phyloP scores from a whole-genome alignment of 179 eudicot genomes.

The Nepenthes alata region DNA sequence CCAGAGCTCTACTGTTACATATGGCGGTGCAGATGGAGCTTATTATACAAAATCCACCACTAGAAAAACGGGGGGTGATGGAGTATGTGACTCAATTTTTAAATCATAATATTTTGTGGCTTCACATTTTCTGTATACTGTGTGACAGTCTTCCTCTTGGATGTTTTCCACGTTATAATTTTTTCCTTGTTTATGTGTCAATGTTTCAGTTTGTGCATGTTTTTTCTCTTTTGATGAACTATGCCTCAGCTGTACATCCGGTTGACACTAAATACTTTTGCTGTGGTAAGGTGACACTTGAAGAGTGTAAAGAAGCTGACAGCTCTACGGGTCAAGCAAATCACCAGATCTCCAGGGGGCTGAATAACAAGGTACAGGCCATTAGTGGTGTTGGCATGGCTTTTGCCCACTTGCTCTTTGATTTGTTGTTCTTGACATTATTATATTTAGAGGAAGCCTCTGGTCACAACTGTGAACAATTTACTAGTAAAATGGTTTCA shows the following conservation, averaged over 20 bases:
- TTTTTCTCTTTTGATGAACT: not conserved
- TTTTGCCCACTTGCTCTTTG: not conserved
- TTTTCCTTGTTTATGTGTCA: too few relatives aligned
- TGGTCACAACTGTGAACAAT: not conserved
- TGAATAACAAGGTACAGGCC: constrained; percentile 53
- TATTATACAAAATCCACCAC: constrained; percentile 54
- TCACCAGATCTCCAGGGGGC: constrained; percentile 74
- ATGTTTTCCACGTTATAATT: not conserved
- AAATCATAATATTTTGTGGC: not conserved
- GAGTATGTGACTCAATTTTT: constrained; percentile 29
- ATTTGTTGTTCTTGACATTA: not conserved
- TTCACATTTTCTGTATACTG: not conserved
- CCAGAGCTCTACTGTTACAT: constrained; percentile 68
- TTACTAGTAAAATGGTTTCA: too few relatives aligned
- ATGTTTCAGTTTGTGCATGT: not conserved
- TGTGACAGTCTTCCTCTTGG: not conserved
- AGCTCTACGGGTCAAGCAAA: constrained; percentile 59
- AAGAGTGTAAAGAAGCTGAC: constrained; percentile 84
- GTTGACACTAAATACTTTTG: too few relatives aligned
- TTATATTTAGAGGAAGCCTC: not conserved
- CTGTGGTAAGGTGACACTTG: constrained; percentile 45
- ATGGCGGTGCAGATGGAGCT: constrained; percentile 69
- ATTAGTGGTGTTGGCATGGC: too few relatives aligned
- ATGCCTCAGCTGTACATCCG: not conserved
- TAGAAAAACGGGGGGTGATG: constrained; percentile 77